A percentile compares a stretch with the other conserved stretches of the same genome.
phyloP scores from a whole-genome alignment of 345 rosid genomes.

The Orychophragmus violaceus region DNA sequence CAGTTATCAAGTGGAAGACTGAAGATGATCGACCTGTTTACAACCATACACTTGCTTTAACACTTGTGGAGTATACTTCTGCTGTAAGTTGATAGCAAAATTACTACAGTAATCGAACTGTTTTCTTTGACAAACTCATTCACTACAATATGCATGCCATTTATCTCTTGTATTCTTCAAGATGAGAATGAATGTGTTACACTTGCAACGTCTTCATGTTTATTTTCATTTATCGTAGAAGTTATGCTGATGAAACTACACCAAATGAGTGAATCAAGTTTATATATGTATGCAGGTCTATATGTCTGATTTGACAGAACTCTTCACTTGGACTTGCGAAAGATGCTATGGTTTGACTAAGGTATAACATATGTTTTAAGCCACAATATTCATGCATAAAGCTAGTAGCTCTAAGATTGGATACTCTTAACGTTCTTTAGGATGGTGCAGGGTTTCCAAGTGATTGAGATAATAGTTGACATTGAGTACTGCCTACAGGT shows the following conservation, averaged over 20 bases:
- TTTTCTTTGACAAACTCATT: not conserved
- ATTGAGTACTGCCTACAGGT: conserved; percentile 87
- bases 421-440: conserved; percentile 7
- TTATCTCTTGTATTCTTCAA: not conserved
- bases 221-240: not conserved
- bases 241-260: not conserved
- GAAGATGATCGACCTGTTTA: conserved; percentile 35
- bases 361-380: conserved; percentile 35
- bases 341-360: conserved; percentile 72
- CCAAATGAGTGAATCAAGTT: conserved; percentile 1
- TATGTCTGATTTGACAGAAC: conserved; percentile 69
- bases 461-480: conserved; percentile 76
- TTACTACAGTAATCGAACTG: not conserved
- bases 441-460: conserved; percentile 69
- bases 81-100: conserved; percentile 48
- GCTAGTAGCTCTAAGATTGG: not conserved
- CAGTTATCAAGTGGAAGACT: conserved; percentile 48
- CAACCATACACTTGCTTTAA: conserved; percentile 80
- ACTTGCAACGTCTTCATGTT: not conserved
- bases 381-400: not conserved
- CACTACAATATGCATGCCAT: not conserved
- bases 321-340: conserved; percentile 83
- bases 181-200: not conserved
- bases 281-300: conserved; percentile 54
- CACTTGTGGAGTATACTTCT: conserved; percentile 84